Evolutionary conservation across 1,139 yeast genomes (phyloP).

Genomic region (Groenewaldozyma auringiensis): DNA sequence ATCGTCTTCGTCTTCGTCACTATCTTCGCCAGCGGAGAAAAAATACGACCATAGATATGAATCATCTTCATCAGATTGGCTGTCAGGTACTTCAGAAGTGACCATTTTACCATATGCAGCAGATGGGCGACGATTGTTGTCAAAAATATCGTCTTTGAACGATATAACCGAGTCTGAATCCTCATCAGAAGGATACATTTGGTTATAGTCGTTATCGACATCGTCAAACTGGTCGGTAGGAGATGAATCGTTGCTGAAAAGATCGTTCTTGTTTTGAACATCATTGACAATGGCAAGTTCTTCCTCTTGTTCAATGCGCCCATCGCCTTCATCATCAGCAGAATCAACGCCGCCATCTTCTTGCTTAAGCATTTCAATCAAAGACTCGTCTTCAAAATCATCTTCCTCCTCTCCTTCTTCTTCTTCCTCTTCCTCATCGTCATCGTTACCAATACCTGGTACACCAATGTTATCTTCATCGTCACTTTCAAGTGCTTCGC

Average conservation of each 20-base stretch:
- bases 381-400: conserved; percentile 29
- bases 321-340: conserved; percentile 21
- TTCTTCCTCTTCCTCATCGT: conserved; percentile 9
- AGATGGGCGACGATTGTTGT: conserved; percentile 15
- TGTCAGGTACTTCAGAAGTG: conserved; percentile 9
- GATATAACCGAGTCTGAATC: conserved; percentile 24
- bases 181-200: conserved; percentile 20
- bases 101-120: conserved; percentile 13
- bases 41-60: conserved; percentile 36
- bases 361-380: conserved; percentile 26
- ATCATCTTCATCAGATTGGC: conserved; percentile 31
- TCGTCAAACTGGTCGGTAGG: conserved; percentile 28
- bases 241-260: conserved; percentile 19
- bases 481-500: conserved; percentile 16
- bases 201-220: conserved; percentile 29
- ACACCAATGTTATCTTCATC: conserved; percentile 17
- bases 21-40: conserved; percentile 29
- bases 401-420: conserved; percentile 24
- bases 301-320: conserved; percentile 30
- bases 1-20: conserved; percentile 13
- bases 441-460: too few relatives aligned
- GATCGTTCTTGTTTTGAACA: conserved; percentile 20
- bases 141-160: conserved; percentile 28
- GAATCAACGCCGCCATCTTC: conserved; percentile 25
- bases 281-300: conserved; percentile 33